Base-by-base conservation (phyloP, 2,329 filamentous ascomycete genomes). In the Diplodia scrobiculata region DNA sequence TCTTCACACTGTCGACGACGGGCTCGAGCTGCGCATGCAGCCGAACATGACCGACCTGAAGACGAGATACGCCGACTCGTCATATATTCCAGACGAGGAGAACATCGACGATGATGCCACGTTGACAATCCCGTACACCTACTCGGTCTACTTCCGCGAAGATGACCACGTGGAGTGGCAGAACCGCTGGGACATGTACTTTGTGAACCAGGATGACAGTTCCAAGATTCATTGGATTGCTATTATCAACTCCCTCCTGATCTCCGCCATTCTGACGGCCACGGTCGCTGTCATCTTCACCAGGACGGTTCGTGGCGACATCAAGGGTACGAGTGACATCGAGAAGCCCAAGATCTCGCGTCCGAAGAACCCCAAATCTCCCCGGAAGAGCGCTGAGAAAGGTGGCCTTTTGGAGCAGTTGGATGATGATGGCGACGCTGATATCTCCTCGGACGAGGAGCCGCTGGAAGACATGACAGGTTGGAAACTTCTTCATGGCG, bases 131-230 rank as follows among this genome's bases (percentile, higher is more conserved):
- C 91, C 92, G 0, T 96, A 93, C 77, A 91, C 91, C 0, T 97
- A 96, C 78, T 94, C 91, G 2, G 89, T 96, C 14, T 96, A 95
- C 78, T 97, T 92, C 80, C 88, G 91, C 62, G 90, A 96, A 75
- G 91, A 96, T 68, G 85, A 89, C 50, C 86, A 84, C 21, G 82
- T 96, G 60, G 91, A 95, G 69, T 97, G 92, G 92, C 82, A 84
- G 66, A 91, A 89, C 71, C 86, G 92, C 65, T 97, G 92, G 92
- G 91, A 96, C 72, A 80, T 94, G 65, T 96, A 96, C 77, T 96
- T 96, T 79, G 90, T 90, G 67, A 92, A 94, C 75, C 91, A 95
- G 74, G 89, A 91, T 67, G 91, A 94, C 70, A 90, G 90, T 53
- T 88, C 86, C 29, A 88, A 87, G 74, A 91, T 94, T 27, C 92